Evolutionary conservation across 2,329 filamentous ascomycete genomes (phyloP), one percentile per base, ranked within the genome.

Genomic region (Colletotrichum higginsianum): DNA sequence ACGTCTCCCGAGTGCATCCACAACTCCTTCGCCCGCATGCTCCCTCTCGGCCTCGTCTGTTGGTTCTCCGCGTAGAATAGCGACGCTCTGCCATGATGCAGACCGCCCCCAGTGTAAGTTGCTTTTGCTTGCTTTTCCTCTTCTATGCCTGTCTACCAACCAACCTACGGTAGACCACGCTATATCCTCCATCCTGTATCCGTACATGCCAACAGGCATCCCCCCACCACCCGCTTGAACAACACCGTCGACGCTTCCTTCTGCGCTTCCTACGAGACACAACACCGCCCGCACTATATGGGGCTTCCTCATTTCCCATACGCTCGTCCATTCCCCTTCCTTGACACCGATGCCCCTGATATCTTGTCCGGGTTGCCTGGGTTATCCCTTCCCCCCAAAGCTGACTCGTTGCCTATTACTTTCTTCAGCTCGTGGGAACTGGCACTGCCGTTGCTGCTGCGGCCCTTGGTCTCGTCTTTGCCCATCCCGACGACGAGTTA

Each of bases 371-470:
- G 3, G 44, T 44, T 57, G 47, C 23, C 16, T 61, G 49, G 49
- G 49, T 50, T 26, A 70, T 67, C 50, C 49, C 65, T 49, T 47
- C 52, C 21, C 42, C 40, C 18, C 12, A 55, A 26, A 40, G 66
- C 70, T 72, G 70, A 72, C 66, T 66, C 49, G 49, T 60, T 47
- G 42, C 55, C 63, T 56, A 30, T 40, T 1, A 9, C 13, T 40
- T 11, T 42, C 66, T 56, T 73, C 67, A 91, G 89, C 88, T 91
- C 77, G 86, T 90, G 81, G 89, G 88, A 80, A 87, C 88, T 76
- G 87, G 89, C 80, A 88, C 88, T 81, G 88, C 87, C 75, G 86
- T 90, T 79, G 89, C 88, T 81, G 88, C 88, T 77, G 88, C 88
- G 76, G 85, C 88, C 80, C 86, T 84, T 76, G 88, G 89, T 76